A percentile compares a stretch with the other conserved stretches of the same genome.
These are phyloP conservation scores for Striga asiatica DNA, from an alignment of 257 asterid genomes.

Conservation along the genomic window DNA sequence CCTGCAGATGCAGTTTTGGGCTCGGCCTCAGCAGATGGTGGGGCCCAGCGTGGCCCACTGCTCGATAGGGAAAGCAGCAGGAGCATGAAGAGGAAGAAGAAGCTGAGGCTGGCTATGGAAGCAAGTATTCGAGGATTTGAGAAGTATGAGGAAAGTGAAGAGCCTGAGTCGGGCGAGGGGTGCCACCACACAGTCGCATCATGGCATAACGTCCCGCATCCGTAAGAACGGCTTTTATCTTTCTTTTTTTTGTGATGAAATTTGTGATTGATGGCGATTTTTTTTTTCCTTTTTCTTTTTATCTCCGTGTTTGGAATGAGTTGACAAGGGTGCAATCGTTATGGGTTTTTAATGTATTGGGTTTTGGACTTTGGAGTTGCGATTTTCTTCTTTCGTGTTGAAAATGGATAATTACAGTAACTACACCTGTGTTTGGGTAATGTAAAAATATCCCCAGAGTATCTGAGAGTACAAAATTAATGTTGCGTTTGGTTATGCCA, in stretches of 20 bases:
- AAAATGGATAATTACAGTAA: not conserved
- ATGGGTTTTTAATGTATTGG: too few species aligned
- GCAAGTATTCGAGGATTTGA: constrained; percentile 80
- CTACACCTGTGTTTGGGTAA: not conserved
- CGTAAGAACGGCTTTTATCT: constrained; percentile 37
- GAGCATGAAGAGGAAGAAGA: constrained; percentile 54
- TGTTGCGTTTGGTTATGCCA: too few species aligned
- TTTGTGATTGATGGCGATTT: too few species aligned
- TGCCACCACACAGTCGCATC: constrained; percentile 79
- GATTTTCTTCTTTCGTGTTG: constrained; percentile 2
- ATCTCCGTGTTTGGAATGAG: too few species aligned
- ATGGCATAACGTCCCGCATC: constrained; percentile 97
- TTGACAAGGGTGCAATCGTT: too few species aligned
- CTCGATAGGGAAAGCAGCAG: constrained; percentile 31
- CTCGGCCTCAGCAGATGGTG: constrained; percentile 62
- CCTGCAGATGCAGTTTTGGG: constrained; percentile 54
- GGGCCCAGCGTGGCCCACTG: constrained; percentile 49
- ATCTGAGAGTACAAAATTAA: too few species aligned
- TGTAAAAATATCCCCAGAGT: too few species aligned
- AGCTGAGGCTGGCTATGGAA: constrained; percentile 69
- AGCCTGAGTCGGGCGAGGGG: constrained; percentile 43
- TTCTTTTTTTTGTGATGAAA: too few species aligned
- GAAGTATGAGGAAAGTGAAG: constrained; percentile 59
- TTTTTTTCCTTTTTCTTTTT: too few species aligned
- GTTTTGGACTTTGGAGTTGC: not conserved